Evolutionary conservation across 495 filamentous ascomycete species (phyloP).

Genomic region (Penicillium silybi): DNA sequence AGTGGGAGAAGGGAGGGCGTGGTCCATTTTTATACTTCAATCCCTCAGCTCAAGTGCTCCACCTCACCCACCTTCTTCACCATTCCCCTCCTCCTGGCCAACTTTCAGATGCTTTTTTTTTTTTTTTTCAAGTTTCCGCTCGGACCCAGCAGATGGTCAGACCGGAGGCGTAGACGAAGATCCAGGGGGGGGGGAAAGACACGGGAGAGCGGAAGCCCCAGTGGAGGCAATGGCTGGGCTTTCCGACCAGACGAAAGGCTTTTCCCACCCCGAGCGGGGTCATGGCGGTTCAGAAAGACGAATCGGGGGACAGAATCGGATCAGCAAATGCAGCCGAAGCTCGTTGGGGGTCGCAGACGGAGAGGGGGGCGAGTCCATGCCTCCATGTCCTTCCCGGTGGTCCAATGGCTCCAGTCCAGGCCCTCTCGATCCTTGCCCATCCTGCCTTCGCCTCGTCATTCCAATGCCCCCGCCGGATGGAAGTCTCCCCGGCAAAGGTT

Average conservation of each 20-base stretch:
- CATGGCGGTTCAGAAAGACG: conserved; percentile 38
- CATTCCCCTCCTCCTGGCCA: conserved; percentile 3
- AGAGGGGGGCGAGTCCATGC: conserved; percentile 44
- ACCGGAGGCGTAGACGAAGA: conserved; percentile 21
- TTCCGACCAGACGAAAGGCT: conserved; percentile 28
- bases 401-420: conserved; percentile 36
- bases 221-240: conserved; percentile 34
- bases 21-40: conserved; percentile 20
- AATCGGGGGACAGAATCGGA: conserved; percentile 41
- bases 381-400: conserved; percentile 29
- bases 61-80: conserved; percentile 2
- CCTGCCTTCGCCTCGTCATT: conserved; percentile 18
- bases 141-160: conserved; percentile 14
- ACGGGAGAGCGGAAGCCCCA: conserved; percentile 32
- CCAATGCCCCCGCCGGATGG: conserved; percentile 33
- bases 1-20: conserved; percentile 14
- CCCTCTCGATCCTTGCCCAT: conserved; percentile 22
- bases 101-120: conserved; percentile 3
- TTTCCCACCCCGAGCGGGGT: conserved; percentile 52
- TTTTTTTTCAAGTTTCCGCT: conserved; percentile 10
- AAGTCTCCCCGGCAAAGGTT: conserved; percentile 51
- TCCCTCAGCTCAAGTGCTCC: conserved; percentile 13
- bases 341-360: conserved; percentile 32
- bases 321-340: conserved; percentile 32
- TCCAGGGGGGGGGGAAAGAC: conserved; percentile 21